Evolutionary conservation across 2,329 filamentous ascomycete species (phyloP), one percentile per base, ranked within the genome.

Genomic region (Verticillium nonalfalfae): DNA sequence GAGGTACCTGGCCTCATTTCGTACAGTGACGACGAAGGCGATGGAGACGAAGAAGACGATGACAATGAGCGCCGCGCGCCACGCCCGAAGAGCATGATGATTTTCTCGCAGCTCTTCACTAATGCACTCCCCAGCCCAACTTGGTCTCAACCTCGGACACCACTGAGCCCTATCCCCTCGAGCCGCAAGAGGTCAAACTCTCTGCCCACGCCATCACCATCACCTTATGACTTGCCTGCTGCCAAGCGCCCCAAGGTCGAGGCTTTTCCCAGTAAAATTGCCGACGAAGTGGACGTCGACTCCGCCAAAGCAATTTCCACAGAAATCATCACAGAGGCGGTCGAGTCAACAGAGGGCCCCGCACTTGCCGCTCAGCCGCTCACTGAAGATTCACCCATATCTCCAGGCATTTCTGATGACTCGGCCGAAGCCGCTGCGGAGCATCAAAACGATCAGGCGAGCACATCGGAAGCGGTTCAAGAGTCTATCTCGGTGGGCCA

Each of bases 1-100:
- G 90, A 95, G 69, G 83, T 92, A 55, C 90, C 90, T 3, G 90
- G 89, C 0, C 79, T 92, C 5, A 85, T 82, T 1, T 73, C 73
- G 13, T 82, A 86, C 65, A 85, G 80, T 61, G 87, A 91, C 61
- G 87, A 88, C 14, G 88, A 89, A 59, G 78, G 78, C 6, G 77
- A 78, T 13, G 78, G 77, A 9, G 73, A 78, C 2, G 71, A 74
- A 4, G 73, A 75, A 1, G 73, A 75, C 1, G 68, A 73, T 1
- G 68, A 78, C 63, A 67, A 79, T 5, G 64, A 71, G 10, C 63
- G 64, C 5, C 63, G 65, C 21, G 59, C 70, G 2, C 58, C 64
- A 21, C 78, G 83, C 11, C 81, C 82, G 2, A 80, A 79, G 68
- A 86, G 83, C 66, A 69, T 78, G 60, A 70, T 78, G 67, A 65